These are phyloP conservation scores for Solanum pinnatisectum DNA, from an alignment of 257 asterid genomes.

Conservation along the genomic window DNA sequence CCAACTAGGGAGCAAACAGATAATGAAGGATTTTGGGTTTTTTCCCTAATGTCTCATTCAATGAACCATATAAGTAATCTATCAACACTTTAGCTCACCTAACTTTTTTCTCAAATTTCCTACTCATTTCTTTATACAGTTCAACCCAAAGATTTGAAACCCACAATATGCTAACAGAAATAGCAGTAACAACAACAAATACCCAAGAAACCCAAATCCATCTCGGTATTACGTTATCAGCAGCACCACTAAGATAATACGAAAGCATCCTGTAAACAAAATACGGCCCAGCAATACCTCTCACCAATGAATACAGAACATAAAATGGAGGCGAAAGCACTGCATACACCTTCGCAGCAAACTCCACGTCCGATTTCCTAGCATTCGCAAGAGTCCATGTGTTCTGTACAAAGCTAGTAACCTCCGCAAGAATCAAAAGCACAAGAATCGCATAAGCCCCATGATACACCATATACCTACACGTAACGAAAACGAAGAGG, in stretches of 20 bases:
- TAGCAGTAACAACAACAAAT: constrained; percentile 49
- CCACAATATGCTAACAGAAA: constrained; percentile 78
- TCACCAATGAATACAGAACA: constrained; percentile 57
- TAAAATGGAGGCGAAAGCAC: constrained; percentile 80
- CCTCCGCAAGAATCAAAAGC: constrained; percentile 71
- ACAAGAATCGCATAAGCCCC: constrained; percentile 76
- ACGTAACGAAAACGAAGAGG: constrained; percentile 75
- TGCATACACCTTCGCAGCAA: constrained; percentile 51
- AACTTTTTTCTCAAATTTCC: constrained; percentile 29
- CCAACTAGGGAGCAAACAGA: background rate
- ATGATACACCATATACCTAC: constrained; percentile 62
- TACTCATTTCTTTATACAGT: constrained; percentile 41
- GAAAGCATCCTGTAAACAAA: constrained; percentile 58
- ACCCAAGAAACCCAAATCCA: constrained; percentile 93
- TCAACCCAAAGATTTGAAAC: constrained; percentile 64
- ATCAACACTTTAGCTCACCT: constrained; percentile 8
- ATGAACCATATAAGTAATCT: background rate
- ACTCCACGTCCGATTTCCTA: constrained; percentile 40
- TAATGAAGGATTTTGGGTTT: background rate
- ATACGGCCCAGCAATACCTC: constrained; percentile 69
- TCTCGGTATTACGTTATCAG: constrained; percentile 57
- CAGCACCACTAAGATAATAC: constrained; percentile 55
- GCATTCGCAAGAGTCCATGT: constrained; percentile 79
- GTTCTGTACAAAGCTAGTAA: constrained; percentile 84
- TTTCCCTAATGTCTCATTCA: background rate